Percentiles rank a stretch among this genome's conserved stretches.
Evolutionary conservation across 1,284 basidiomycete genomes (phyloP).

Genomic region (Anthracocystis panici-leucophaei): DNA sequence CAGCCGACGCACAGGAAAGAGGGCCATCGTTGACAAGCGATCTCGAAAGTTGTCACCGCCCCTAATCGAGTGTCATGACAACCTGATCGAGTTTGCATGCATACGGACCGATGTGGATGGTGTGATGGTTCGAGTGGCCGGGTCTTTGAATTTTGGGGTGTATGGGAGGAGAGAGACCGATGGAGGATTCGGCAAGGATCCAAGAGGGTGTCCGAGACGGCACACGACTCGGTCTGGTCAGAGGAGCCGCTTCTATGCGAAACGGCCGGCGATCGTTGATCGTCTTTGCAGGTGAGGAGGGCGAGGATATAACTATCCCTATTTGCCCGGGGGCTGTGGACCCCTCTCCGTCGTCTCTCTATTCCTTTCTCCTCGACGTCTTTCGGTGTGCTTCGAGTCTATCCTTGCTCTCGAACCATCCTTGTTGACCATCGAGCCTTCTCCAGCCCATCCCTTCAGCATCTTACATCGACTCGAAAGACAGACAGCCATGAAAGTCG

Average conservation of each 20-base stretch:
- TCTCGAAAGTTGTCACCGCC: no score
- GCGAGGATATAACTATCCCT: not conserved
- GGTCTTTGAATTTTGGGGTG: no score
- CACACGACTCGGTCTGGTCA: not conserved
- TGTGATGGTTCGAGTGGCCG: no score
- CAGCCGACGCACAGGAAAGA: no score
- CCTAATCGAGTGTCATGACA: no score
- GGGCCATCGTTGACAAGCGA: no score
- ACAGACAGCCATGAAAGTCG: conserved; percentile 16
- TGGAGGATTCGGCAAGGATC: not conserved
- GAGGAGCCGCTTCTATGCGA: not conserved
- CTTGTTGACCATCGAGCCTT: not conserved
- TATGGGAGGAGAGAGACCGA: no score
- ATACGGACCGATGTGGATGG: no score
- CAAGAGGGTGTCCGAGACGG: not conserved
- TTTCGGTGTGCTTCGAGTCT: not conserved
- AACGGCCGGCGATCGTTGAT: not conserved
- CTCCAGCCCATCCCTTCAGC: not conserved
- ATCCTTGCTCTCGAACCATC: not conserved
- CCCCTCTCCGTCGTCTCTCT: not conserved
- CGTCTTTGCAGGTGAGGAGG: conserved; percentile 2
- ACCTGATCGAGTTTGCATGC: no score
- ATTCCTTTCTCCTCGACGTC: not conserved
- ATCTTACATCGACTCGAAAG: no score
- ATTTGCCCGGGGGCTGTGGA: no score